Evolutionary conservation across 805 yeast species (phyloP), one percentile per base, ranked within the genome.

Genomic region (Lachancea quebecensis): DNA sequence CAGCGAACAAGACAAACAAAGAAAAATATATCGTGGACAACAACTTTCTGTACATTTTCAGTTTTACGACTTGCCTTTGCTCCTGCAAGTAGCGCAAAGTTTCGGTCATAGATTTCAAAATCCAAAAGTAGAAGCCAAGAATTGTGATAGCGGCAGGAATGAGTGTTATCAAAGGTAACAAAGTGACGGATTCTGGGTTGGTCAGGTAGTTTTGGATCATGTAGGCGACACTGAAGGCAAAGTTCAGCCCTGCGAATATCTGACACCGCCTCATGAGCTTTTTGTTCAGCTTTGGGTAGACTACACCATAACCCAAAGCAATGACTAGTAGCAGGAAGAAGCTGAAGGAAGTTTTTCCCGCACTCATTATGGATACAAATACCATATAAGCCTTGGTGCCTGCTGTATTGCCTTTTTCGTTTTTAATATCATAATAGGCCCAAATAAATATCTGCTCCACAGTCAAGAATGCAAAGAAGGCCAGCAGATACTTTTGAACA

Each of bases 231-330:
- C 81, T 73, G 39, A 76, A 71, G 16, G 74, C 68, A 46, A 80
- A 81, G 49, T 81, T 84, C 12, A 75, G 65, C 4, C 61, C 74
- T 1, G 85, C 77, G 42, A 82, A 71, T 11, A 79, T 62, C 56
- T 81, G 75, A 62, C 87, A 79, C 62, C 73, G 79, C 56, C 81
- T 71, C 96, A 93, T 87, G 27, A 74, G 58, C 45, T 78, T 77
- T 62, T 78, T 78, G 39, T 89, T 85, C 49, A 93, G 74, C 50
- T 89, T 83, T 38, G 96, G 89, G 59, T 78, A 80, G 41, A 93
- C 98, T 39, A 93, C 89, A 50, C 98, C 97, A 66, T 90, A 93
- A 35, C 99, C 99, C 53, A 90, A 71, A 11, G 95, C 75, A 45
- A 93, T 91, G 56, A 88, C 82, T 52, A 91, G 71, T 45, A 93